A percentile compares a stretch with the other conserved stretches of the same genome.
phyloP scores from a whole-genome alignment of 495 filamentous ascomycete genomes.

The Aspergillus hancockii region DNA sequence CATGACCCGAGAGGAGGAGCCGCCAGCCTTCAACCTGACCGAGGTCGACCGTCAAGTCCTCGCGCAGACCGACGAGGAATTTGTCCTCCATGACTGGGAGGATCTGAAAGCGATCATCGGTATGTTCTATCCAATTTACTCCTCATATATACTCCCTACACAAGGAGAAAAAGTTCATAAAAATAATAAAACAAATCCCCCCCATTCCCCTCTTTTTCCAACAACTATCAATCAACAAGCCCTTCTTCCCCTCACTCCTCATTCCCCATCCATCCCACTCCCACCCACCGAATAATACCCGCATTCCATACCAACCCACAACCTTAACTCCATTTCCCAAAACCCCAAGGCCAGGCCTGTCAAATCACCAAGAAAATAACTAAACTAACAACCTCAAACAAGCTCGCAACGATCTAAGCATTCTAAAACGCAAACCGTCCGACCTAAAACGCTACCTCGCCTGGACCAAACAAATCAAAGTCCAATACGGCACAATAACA shows the following conservation, averaged over 20 bases:
- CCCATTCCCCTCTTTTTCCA: constrained; percentile 7
- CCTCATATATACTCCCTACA: constrained; percentile 12
- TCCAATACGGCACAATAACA: constrained; percentile 72
- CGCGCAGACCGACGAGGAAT: constrained; percentile 70
- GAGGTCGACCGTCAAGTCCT: constrained; percentile 66
- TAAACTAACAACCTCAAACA: background rate
- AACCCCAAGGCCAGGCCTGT: no score
- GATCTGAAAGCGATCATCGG: constrained; percentile 67
- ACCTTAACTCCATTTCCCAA: constrained; percentile 4
- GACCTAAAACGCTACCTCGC: constrained; percentile 80
- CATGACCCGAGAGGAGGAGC: constrained; percentile 22
- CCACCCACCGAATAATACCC: no score
- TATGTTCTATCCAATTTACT: constrained; percentile 35
- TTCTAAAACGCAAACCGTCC: constrained; percentile 79
- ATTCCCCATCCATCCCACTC: constrained; percentile 11
- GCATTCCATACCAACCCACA: background rate
- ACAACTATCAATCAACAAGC: constrained; percentile 4
- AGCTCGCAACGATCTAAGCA: constrained; percentile 69
- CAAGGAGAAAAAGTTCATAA: background rate
- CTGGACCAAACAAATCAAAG: constrained; percentile 71
- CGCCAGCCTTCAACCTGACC: constrained; percentile 61
- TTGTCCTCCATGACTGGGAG: constrained; percentile 66
- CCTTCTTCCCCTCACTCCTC: constrained; percentile 12
- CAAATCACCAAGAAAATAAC: no score
- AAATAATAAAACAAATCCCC: background rate